Evolutionary conservation across 305 asterid species (phyloP).

Genomic region (Withania somnifera): DNA sequence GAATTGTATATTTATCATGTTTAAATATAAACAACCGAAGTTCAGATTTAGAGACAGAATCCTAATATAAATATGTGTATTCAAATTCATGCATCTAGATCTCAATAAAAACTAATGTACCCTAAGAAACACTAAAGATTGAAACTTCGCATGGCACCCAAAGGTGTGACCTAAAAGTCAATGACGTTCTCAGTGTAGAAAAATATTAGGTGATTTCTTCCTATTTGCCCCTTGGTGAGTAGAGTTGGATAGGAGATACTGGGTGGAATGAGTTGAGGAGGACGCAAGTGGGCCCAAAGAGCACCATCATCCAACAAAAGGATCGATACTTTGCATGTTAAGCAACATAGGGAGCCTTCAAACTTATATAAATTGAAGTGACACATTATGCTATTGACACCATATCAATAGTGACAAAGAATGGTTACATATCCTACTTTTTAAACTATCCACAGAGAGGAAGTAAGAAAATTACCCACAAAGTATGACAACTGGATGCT

Average conservation of each 20-base stretch:
- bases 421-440: neutral
- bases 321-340: neutral
- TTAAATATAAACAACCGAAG: neutral
- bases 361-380: neutral
- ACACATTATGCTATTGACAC: neutral
- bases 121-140: neutral
- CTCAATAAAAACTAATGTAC: neutral
- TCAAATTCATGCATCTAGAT: neutral
- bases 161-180: neutral
- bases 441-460: conserved; percentile 8
- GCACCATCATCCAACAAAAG: neutral
- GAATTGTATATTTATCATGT: neutral
- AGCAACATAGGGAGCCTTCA: neutral
- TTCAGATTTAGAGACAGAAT: neutral
- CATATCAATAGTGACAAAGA: neutral
- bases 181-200: neutral
- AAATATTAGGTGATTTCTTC: neutral
- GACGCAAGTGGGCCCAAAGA: neutral
- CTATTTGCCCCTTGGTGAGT: neutral
- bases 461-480: conserved; percentile 48
- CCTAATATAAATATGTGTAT: neutral
- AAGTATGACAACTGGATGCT: conserved; percentile 79
- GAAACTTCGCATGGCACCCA: neutral
- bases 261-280: neutral
- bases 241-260: neutral